Base-by-base conservation (phyloP, 1,284 basidiomycete species). In the Ustilago hordei region DNA sequence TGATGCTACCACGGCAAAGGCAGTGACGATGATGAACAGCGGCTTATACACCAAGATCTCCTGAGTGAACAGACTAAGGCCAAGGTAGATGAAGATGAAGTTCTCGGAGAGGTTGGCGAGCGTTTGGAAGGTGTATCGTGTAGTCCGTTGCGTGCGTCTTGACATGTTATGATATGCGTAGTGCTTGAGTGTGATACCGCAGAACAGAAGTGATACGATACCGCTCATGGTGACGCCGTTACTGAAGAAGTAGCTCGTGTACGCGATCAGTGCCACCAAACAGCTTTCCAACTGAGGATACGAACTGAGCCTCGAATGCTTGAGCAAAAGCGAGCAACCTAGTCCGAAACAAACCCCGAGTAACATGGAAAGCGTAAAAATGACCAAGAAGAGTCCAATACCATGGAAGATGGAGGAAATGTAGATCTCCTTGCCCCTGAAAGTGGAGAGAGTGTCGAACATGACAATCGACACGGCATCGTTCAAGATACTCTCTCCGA, bases 101-200 rank as follows among this genome's bases (percentile, higher is more conserved):
- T 99, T 99, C 88, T 99, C 97, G 31, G 94, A 95, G 28, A 99
- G 90, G 47, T 67, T 85, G 54, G 84, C 82, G 12, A 86, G 72
- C 3, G 84, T 86, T 55, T 84, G 83, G 67, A 86, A 84, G 17
- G 80, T 95, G 88, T 95, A 97, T 86, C 96, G 95, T n/a, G 93
- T 95, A 12, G 95, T 93, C 52, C 93, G 90, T 85, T 99, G 97
- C 0, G 97, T 98, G 62, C 93, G 91, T 32, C 91, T 90, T 4
- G 95, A 98, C 96, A 99, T 99, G 65, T 94, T 99, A 88, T 98
- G 95, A 86, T 98, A 98, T 3, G 96, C 96, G 84, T 99, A 99
- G 86, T 99, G 97, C 87, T 99, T 99, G 82, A 99, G 90, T 0
- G 96, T 99, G 87, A 99, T 98, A 69, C 96, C 96, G 86, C 96